Conservation (phyloP, 1,284 basidiomycete species). For the Cerrena zonata region DNA sequence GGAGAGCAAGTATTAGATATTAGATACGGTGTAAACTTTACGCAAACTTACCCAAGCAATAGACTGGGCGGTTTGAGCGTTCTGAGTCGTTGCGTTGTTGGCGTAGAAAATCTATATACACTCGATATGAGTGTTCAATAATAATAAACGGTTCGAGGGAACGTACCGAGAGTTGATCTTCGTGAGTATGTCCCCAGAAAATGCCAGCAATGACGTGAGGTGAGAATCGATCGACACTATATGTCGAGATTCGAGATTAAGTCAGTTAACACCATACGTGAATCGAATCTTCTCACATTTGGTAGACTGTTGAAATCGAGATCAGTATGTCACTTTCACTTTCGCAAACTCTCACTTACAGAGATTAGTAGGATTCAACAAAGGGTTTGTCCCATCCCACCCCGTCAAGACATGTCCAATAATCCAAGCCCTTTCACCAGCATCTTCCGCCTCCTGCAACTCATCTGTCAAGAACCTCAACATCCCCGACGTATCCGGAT, state of each 20-base stretch:
- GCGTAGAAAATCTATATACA: slow-evolving; percentile 61
- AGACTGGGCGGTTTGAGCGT: slow-evolving; percentile 49
- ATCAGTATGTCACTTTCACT: background rate
- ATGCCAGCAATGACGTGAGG: slow-evolving; percentile 74
- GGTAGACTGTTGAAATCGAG: slow-evolving; percentile 48
- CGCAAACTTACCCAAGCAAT: slow-evolving; percentile 44
- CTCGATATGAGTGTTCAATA: background rate
- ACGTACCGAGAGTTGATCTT: slow-evolving; percentile 69
- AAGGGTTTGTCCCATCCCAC: slow-evolving; percentile 67
- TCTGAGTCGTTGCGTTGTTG: slow-evolving; percentile 64
- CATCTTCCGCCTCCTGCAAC: slow-evolving; percentile 71
- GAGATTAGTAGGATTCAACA: slow-evolving; percentile 58
- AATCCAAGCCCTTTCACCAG: slow-evolving; percentile 71
- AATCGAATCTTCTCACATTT: slow-evolving; percentile 44
- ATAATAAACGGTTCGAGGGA: background rate
- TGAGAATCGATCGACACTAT: slow-evolving; percentile 74
- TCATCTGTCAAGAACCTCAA: slow-evolving; percentile 76
- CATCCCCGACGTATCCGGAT: slow-evolving; percentile 69
- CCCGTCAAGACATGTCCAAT: slow-evolving; percentile 73
- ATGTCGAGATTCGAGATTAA: slow-evolving; percentile 5
- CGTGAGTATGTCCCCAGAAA: slow-evolving; percentile 79
- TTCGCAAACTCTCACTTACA: slow-evolving; percentile 42
- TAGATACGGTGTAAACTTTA: background rate
- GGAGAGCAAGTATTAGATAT: background rate
- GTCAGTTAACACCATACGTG: background rate